Evolutionary conservation across 768 basidiomycete species (phyloP).

Genomic region (Mycena vitilis): DNA sequence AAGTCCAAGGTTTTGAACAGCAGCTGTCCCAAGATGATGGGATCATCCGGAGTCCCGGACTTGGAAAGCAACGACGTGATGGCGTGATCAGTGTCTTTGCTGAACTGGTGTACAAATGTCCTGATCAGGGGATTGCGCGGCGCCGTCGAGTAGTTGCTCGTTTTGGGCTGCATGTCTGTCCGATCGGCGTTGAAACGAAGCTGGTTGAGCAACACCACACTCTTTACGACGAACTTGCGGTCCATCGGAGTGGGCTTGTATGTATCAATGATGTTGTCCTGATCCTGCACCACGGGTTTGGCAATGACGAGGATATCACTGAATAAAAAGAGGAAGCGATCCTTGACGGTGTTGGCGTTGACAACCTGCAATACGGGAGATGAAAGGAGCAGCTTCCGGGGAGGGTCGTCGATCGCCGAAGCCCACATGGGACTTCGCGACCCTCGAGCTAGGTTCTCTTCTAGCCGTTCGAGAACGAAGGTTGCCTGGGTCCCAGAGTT

Average conservation of each 20-base stretch:
- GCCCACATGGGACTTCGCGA: slow-evolving; percentile 70
- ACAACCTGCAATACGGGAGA: slow-evolving; percentile 94
- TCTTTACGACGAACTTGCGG: slow-evolving; percentile 89
- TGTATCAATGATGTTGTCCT: slow-evolving; percentile 69
- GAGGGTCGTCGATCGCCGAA: slow-evolving; percentile 82
- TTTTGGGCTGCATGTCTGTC: slow-evolving; percentile 64
- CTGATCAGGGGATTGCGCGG: slow-evolving; percentile 73
- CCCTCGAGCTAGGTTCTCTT: slow-evolving; percentile 75
- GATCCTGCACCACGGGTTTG: slow-evolving; percentile 84
- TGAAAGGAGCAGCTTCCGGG: slow-evolving; percentile 85
- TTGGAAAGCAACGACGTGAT: slow-evolving; percentile 77
- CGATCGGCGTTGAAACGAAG: slow-evolving; percentile 79
- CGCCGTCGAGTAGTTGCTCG: slow-evolving; percentile 48
- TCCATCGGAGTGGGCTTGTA: slow-evolving; percentile 70
- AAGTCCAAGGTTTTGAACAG: slow-evolving; percentile 87
- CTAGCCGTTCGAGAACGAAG: slow-evolving; percentile 73
- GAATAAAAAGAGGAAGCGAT: slow-evolving; percentile 97
- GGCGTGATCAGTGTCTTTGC: slow-evolving; percentile 83
- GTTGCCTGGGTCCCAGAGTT: slow-evolving; percentile 57
- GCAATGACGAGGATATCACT: slow-evolving; percentile 93
- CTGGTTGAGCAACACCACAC: slow-evolving; percentile 81
- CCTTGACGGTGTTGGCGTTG: slow-evolving; percentile 93
- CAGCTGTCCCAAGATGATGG: slow-evolving; percentile 78
- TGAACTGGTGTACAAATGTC: slow-evolving; percentile 83
- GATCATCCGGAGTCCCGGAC: slow-evolving; percentile 70